Evolutionary conservation across 768 basidiomycete genomes (phyloP).

Genomic region (Calvatia gigantea): DNA sequence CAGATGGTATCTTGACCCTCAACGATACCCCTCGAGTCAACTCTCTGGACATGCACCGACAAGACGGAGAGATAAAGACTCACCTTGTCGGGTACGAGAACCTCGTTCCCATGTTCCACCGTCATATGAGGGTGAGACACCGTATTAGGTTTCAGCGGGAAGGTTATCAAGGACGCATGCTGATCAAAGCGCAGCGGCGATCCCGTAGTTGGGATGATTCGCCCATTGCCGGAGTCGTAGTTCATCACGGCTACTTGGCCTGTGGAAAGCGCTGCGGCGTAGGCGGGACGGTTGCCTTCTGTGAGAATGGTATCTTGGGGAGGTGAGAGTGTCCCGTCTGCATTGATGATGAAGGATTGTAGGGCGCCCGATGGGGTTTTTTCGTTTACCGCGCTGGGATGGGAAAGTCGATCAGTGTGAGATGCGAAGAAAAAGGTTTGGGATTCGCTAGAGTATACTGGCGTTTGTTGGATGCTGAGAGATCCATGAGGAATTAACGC

Average conservation of each 20-base stretch:
- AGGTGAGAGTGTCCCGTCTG: conserved; percentile 40
- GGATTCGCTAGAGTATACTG: conserved; percentile 43
- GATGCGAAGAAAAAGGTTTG: background rate
- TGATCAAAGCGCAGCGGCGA: conserved; percentile 31
- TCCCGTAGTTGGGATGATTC: conserved; percentile 44
- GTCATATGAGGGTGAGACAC: conserved; percentile 68
- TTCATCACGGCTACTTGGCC: conserved; percentile 62
- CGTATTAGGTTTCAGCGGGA: conserved; percentile 41
- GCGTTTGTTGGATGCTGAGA: conserved; percentile 10
- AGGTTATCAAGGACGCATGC: conserved; percentile 43
- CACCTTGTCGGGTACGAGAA: conserved; percentile 67
- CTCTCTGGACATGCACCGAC: background rate
- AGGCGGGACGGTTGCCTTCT: conserved; percentile 50
- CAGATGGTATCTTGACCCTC: conserved; percentile 71
- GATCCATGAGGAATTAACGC: conserved; percentile 15
- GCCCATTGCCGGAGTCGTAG: conserved; percentile 52
- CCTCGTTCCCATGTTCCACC: conserved; percentile 48
- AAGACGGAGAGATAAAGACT: conserved; percentile 17
- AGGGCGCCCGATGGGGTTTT: conserved; percentile 38
- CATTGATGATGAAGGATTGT: conserved; percentile 53
- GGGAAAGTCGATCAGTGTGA: conserved; percentile 12
- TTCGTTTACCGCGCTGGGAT: conserved; percentile 60
- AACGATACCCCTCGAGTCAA: background rate
- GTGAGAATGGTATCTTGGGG: conserved; percentile 44
- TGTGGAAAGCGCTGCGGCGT: conserved; percentile 45